A percentile compares a stretch with the other conserved stretches of the same genome.
Evolutionary conservation across 2,329 filamentous ascomycete genomes (phyloP).

Genomic region (Helotiales sp.): DNA sequence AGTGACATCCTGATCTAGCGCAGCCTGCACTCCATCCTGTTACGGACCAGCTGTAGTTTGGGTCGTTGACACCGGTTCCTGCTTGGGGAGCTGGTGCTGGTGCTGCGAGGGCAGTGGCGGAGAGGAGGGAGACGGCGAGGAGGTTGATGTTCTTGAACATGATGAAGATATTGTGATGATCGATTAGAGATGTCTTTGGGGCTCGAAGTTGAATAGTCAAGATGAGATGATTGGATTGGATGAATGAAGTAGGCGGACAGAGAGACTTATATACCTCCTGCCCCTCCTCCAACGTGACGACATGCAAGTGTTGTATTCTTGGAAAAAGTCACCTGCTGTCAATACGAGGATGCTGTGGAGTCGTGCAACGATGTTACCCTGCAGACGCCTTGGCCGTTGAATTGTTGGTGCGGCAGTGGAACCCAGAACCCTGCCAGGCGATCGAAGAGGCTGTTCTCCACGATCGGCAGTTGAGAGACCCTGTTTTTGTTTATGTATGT

Average conservation of each 20-base stretch:
- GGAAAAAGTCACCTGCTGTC: slow-evolving; percentile 5
- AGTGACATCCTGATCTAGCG: slow-evolving; percentile 14
- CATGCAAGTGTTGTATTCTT: background rate
- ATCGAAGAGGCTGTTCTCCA: slow-evolving; percentile 6
- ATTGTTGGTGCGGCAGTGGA: background rate
- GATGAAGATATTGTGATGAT: background rate
- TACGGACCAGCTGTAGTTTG: slow-evolving; percentile 20
- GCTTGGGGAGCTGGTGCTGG: slow-evolving; percentile 7
- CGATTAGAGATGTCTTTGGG: background rate
- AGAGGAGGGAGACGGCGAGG: slow-evolving; percentile 14
- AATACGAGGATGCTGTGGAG: slow-evolving; percentile 8
- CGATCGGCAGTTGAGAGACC: slow-evolving; percentile 2
- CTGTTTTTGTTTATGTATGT: background rate
- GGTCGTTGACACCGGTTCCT: slow-evolving; percentile 8
- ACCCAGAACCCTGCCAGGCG: background rate
- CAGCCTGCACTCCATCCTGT: slow-evolving; percentile 25
- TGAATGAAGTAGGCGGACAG: background rate
- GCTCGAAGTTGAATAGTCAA: background rate
- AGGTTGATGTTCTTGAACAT: slow-evolving; percentile 9
- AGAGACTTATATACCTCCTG: slow-evolving; percentile 1
- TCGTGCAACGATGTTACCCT: background rate
- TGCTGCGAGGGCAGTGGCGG: slow-evolving; percentile 13
- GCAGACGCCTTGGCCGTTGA: background rate
- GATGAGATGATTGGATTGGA: background rate
- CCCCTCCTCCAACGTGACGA: background rate